Conservation (phyloP, 352 stramenopile genomes). For the Globisporangium ultimum region DNA sequence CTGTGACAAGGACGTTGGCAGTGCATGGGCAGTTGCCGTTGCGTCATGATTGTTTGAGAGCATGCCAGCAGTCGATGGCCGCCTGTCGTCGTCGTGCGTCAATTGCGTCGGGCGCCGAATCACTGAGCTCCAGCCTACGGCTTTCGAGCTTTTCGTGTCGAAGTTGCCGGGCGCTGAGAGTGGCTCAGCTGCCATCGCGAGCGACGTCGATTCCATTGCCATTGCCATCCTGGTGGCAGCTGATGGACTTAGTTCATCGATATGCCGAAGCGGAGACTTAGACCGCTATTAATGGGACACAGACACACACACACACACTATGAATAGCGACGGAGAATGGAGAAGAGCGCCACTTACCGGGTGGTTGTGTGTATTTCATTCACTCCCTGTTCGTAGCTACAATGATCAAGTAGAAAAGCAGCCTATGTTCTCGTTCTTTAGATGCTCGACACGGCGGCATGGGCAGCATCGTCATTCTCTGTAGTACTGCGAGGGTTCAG, state of each 20-base stretch:
- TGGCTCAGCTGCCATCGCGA: neutral
- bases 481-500: neutral
- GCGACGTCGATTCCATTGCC: too few relatives aligned
- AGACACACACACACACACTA: neutral
- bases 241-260: neutral
- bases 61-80: neutral
- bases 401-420: neutral
- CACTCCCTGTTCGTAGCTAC: neutral
- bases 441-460: constrained; percentile 16
- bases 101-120: constrained; percentile 5
- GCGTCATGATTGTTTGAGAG: too few relatives aligned
- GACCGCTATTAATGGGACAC: neutral
- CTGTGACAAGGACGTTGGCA: too few relatives aligned
- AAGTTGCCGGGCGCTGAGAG: neutral
- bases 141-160: neutral
- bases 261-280: too few relatives aligned
- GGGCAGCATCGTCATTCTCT: neutral
- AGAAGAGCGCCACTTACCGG: neutral
- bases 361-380: neutral
- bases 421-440: neutral
- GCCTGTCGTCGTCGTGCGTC: neutral
- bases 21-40: too few relatives aligned
- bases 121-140: constrained; percentile 10
- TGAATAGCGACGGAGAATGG: neutral
- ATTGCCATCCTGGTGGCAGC: neutral